Percentiles rank a stretch among this genome's conserved stretches.
Conservation (phyloP, 768 basidiomycete genomes). For the Mrakia blollopis region DNA sequence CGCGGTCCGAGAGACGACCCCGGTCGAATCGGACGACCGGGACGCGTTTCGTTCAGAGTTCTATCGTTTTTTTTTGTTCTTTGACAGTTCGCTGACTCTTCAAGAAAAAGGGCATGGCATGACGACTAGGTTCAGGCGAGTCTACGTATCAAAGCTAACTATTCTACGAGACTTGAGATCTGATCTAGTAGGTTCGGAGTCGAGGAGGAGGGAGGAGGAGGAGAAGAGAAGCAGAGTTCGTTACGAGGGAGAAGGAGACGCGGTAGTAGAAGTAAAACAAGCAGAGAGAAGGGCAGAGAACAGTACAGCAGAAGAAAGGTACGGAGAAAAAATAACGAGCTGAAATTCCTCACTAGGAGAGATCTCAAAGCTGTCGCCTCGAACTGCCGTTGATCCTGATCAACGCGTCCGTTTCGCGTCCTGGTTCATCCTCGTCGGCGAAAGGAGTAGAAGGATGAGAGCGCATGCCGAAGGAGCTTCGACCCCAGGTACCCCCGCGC, state of each 20-base stretch:
- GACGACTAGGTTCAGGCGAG: too few species aligned
- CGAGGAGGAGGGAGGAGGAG: background rate
- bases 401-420: background rate
- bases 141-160: too few species aligned
- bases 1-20: too few species aligned
- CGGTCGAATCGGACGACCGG: too few species aligned
- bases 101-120: too few species aligned
- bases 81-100: too few species aligned
- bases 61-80: too few species aligned
- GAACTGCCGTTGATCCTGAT: background rate
- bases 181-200: background rate
- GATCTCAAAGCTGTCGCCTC: background rate
- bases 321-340: background rate
- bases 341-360: background rate
- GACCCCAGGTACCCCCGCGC: background rate
- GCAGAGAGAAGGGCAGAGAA: background rate
- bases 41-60: too few species aligned
- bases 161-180: background rate
- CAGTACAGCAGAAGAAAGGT: background rate
- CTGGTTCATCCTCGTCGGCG: background rate
- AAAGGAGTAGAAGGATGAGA: background rate
- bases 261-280: background rate
- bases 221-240: background rate
- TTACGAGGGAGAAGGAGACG: background rate
- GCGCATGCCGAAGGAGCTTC: background rate